Evolutionary conservation across 2,329 filamentous ascomycete genomes (phyloP).

Genomic region (Colletotrichum graminicola): DNA sequence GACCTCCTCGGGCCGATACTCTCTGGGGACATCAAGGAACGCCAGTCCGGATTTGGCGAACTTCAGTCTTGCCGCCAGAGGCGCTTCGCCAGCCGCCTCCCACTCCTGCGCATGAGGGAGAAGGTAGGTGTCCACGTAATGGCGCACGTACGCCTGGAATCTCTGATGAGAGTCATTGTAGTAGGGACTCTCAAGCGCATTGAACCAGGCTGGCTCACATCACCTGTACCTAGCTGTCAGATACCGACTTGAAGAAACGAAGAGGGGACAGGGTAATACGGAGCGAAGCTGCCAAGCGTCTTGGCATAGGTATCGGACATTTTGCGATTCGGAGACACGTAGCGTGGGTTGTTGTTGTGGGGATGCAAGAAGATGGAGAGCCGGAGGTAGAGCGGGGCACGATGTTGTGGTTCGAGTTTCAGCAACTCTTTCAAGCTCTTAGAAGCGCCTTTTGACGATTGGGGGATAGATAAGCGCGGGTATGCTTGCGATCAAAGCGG

Average conservation of each 20-base stretch:
- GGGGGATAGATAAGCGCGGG: not conserved
- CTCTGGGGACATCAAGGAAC: constrained; percentile 51
- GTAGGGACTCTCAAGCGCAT: constrained; percentile 60
- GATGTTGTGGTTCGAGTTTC: not conserved
- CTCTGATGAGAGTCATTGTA: constrained; percentile 72
- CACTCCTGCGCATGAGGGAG: constrained; percentile 71
- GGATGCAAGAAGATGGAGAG: not conserved
- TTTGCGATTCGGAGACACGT: not conserved
- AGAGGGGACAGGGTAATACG: constrained; percentile 9
- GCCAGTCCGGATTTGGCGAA: constrained; percentile 57
- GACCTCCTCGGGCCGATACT: constrained; percentile 47
- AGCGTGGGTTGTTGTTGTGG: not conserved
- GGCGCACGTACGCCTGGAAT: constrained; percentile 68
- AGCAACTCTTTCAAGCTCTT: too few relatives aligned
- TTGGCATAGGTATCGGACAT: constrained; percentile 2
- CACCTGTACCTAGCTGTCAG: constrained; percentile 19
- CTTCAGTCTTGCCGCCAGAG: constrained; percentile 53
- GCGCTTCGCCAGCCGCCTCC: constrained; percentile 69
- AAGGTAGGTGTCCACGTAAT: constrained; percentile 70
- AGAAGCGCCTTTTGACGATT: not conserved
- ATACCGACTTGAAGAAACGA: not conserved
- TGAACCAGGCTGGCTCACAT: constrained; percentile 49
- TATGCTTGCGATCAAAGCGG: not conserved
- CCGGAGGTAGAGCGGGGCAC: not conserved
- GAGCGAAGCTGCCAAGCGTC: constrained; percentile 14